Conservation (phyloP, 176 grass and related monocot genomes). For the Saccharum officinarum region DNA sequence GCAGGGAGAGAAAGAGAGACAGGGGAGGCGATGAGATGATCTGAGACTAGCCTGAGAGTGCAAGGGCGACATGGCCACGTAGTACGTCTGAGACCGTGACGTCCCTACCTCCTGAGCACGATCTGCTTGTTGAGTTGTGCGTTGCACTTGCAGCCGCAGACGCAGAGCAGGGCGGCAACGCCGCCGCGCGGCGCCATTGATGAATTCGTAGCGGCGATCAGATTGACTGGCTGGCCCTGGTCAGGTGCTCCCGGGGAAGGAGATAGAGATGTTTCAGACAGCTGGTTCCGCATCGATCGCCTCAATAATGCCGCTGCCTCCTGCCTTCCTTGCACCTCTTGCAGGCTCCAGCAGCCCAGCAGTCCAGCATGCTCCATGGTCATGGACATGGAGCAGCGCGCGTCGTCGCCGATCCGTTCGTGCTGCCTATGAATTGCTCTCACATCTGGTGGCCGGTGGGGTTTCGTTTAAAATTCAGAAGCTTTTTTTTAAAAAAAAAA, state of each 20-base stretch:
- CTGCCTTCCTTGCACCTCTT: not conserved
- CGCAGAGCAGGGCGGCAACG: no score
- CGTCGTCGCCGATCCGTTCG: not conserved
- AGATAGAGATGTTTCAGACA: not conserved
- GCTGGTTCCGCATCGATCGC: not conserved
- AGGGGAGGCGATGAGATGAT: no score
- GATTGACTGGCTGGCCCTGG: no score
- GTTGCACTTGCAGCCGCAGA: no score
- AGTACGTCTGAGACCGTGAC: not conserved
- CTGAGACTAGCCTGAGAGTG: no score
- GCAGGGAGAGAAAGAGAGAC: no score
- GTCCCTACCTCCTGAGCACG: not conserved
- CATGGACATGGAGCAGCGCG: not conserved
- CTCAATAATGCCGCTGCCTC: not conserved
- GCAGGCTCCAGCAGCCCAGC: no score
- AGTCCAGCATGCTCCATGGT: not conserved
- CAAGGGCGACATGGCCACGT: no score
- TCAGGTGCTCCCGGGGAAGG: no score
- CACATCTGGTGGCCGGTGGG: not conserved
- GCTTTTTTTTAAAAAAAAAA: not conserved
- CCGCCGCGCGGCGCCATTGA: no score
- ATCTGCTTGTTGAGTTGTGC: no score
- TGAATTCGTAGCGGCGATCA: no score
- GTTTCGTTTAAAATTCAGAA: not conserved
- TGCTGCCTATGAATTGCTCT: not conserved